Percentiles rank a stretch among this genome's conserved stretches.
These are phyloP conservation scores for Cyclotella choctawhatcheeana DNA, from an alignment of 108 stramenopile species.

Conservation along the genomic window DNA sequence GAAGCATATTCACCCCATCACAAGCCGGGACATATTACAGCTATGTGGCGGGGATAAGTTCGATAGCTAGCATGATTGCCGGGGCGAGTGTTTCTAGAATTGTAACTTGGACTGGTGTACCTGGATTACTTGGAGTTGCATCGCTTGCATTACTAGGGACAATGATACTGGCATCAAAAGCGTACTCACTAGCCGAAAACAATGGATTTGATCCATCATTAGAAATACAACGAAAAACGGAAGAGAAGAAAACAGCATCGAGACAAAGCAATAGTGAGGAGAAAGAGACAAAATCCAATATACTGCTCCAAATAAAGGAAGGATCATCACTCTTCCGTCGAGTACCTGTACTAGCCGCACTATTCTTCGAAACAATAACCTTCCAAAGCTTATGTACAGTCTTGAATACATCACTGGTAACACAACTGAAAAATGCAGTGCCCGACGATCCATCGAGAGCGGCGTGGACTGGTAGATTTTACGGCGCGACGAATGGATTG, in stretches of 20 bases:
- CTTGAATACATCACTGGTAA: conserved; percentile 78
- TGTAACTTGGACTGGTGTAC: conserved; percentile 53
- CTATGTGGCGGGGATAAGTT: conserved; percentile 79
- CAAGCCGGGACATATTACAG: conserved; percentile 81
- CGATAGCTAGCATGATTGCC: conserved; percentile 67
- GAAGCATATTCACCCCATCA: conserved; percentile 69
- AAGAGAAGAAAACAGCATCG: conserved; percentile 20
- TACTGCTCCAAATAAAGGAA: conserved; percentile 51
- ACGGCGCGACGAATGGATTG: conserved; percentile 73
- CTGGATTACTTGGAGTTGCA: conserved; percentile 65
- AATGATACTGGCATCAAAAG: conserved; percentile 54
- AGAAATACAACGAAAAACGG: conserved; percentile 33
- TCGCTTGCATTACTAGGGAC: conserved; percentile 63
- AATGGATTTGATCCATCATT: conserved; percentile 70
- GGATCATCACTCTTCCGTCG: conserved; percentile 68
- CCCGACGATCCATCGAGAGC: conserved; percentile 75
- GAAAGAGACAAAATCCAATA: conserved; percentile 6
- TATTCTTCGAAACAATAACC: conserved; percentile 83
- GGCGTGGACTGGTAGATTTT: conserved; percentile 87
- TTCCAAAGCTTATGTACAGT: conserved; percentile 84
- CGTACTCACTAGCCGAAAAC: conserved; percentile 69
- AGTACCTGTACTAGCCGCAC: conserved; percentile 73
- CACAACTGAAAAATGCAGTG: conserved; percentile 59
- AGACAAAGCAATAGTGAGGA: neutral
- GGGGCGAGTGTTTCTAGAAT: conserved; percentile 64